Evolutionary conservation across 495 filamentous ascomycete genomes (phyloP).

Genomic region (Daldinia concentrica): DNA sequence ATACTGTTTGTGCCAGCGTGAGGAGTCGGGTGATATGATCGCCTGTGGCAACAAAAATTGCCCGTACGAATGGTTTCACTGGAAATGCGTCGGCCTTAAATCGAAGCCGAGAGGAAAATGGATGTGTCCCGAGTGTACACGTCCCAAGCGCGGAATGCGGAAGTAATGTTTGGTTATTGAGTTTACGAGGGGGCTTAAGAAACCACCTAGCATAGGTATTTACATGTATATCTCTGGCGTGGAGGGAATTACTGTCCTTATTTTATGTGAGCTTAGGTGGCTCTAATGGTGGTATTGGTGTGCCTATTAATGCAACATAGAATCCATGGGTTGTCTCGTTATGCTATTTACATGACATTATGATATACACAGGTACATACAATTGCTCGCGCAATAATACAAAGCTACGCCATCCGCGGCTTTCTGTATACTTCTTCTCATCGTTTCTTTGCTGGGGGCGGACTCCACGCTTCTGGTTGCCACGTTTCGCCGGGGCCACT

Average conservation of each 20-base stretch:
- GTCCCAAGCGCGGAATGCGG: conserved; percentile 8
- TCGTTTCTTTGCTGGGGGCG: conserved; percentile 51
- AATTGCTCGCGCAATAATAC: conserved; percentile 18
- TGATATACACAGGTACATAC: conserved; percentile 15
- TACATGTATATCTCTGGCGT: neutral
- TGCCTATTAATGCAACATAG: conserved; percentile 9
- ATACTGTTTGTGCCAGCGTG: conserved; percentile 83
- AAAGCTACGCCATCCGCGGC: conserved; percentile 1
- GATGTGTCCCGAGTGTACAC: conserved; percentile 84
- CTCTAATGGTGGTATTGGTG: neutral
- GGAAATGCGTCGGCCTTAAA: conserved; percentile 88
- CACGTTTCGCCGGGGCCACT: conserved; percentile 72
- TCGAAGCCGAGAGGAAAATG: conserved; percentile 87
- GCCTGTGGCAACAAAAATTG: conserved; percentile 92
- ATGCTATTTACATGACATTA: conserved; percentile 9
- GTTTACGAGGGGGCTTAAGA: neutral
- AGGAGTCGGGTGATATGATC: conserved; percentile 97
- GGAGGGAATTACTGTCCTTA: neutral
- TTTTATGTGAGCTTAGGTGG: neutral
- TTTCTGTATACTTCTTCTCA: conserved; percentile 16
- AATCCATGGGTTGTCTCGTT: conserved; percentile 1
- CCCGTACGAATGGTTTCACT: conserved; percentile 96
- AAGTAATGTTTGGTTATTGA: conserved; percentile 4
- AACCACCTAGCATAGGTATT: neutral
- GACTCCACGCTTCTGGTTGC: conserved; percentile 80